phyloP scores from a whole-genome alignment of 2,329 filamentous ascomycete genomes.

The Decorospora gaudefroyi region DNA sequence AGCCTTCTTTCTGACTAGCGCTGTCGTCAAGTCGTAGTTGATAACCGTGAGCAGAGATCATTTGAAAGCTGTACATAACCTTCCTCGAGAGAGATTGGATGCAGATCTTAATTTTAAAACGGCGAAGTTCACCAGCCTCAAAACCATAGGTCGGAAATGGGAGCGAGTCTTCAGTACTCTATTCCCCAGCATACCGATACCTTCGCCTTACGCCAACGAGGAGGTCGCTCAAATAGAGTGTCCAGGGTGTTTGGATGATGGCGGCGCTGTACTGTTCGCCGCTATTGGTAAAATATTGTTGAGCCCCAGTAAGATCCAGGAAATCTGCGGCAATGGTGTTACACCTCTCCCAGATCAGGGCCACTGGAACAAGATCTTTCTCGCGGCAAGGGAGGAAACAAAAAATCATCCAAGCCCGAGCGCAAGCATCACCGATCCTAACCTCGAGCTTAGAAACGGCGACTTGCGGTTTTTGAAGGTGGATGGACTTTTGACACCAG shows the following conservation, averaged over 20 bases:
- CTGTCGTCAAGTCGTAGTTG: neutral
- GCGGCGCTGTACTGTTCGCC: neutral
- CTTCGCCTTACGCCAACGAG: neutral
- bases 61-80: slow-evolving; percentile 3
- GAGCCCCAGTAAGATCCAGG: too few species aligned
- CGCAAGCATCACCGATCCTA: neutral
- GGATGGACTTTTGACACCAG: too few species aligned
- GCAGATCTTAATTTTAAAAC: slow-evolving; percentile 2
- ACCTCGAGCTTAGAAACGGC: neutral
- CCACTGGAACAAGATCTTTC: too few species aligned
- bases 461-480: too few species aligned
- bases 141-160: slow-evolving; percentile 3
- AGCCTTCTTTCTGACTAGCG: neutral
- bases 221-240: too few species aligned
- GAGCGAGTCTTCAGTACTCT: slow-evolving; percentile 4
- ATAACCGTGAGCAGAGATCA: slow-evolving; percentile 7
- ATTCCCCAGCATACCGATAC: slow-evolving; percentile 2
- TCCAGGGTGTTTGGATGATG: neutral
- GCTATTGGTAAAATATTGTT: neutral
- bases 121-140: neutral
- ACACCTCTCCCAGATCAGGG: too few species aligned
- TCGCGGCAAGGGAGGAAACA: too few species aligned
- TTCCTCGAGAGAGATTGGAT: neutral
- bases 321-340: too few species aligned
- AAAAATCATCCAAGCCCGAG: too few species aligned